phyloP scores from a whole-genome alignment of 768 basidiomycete genomes.

The Termitomyces sp. region DNA sequence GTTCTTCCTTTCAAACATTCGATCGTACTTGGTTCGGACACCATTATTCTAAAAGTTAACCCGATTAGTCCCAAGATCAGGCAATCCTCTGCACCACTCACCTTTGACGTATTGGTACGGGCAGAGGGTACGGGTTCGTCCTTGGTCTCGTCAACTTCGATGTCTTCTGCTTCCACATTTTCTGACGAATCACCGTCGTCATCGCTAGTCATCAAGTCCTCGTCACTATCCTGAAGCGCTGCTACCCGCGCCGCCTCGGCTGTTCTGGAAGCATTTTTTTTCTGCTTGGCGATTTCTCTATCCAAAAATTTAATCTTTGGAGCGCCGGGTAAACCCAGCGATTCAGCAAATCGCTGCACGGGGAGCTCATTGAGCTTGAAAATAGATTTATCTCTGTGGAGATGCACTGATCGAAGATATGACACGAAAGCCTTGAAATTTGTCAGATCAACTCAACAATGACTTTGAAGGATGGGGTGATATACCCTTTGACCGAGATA shows the following conservation, averaged over 20 bases:
- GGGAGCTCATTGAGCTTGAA: conserved; percentile 86
- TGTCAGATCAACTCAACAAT: not conserved
- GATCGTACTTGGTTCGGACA: conserved; percentile 91
- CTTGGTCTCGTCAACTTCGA: conserved; percentile 15
- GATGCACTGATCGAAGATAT: conserved; percentile 86
- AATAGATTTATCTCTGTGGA: conserved; percentile 91
- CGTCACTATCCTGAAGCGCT: conserved; percentile 13
- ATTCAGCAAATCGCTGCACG: conserved; percentile 77
- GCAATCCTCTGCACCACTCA: conserved; percentile 17
- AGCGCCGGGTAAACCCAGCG: conserved; percentile 88
- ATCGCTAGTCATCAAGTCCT: conserved; percentile 5
- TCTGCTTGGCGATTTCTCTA: conserved; percentile 60
- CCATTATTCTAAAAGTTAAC: conserved; percentile 20
- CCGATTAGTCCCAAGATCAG: not conserved
- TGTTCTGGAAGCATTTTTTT: conserved; percentile 65
- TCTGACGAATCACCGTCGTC: conserved; percentile 7
- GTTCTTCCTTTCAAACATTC: conserved; percentile 97
- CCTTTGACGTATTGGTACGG: conserved; percentile 32
- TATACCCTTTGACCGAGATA: conserved; percentile 91
- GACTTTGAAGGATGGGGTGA: not conserved
- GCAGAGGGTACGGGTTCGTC: conserved; percentile 8
- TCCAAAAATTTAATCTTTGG: conserved; percentile 91
- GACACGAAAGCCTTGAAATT: conserved; percentile 81
- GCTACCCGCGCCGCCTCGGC: conserved; percentile 26
- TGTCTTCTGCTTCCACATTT: conserved; percentile 18